Conservation (phyloP, 345 rosid genomes). For the Carallia pectinifolia region DNA sequence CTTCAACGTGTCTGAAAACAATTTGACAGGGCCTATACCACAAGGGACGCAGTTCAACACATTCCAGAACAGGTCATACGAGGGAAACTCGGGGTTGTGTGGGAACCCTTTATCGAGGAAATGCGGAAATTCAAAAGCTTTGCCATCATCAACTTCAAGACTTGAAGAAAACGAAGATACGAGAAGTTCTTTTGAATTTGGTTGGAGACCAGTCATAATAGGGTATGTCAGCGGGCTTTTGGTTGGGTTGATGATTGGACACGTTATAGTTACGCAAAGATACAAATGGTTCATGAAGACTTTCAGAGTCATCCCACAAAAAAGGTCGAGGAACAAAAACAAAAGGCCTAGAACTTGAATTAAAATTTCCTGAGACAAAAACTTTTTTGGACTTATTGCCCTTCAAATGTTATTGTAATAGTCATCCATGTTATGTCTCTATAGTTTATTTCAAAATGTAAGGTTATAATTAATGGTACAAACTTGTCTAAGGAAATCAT, state of each 20-base stretch:
- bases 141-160: background rate
- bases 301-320: too few species aligned
- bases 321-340: too few species aligned
- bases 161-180: background rate
- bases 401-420: background rate
- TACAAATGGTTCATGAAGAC: background rate
- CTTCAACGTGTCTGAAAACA: background rate
- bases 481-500: background rate
- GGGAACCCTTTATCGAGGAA: conserved; percentile 14
- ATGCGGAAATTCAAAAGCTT: background rate
- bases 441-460: too few species aligned
- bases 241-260: conserved; percentile 1
- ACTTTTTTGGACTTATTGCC: too few species aligned
- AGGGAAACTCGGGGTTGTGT: conserved; percentile 13
- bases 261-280: background rate
- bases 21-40: conserved; percentile 4
- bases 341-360: too few species aligned
- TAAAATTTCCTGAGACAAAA: too few species aligned
- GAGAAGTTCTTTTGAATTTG: background rate
- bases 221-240: conserved; percentile 17
- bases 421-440: background rate
- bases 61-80: background rate
- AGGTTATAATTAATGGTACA: background rate
- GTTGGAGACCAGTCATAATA: conserved; percentile 6
- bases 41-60: conserved; percentile 1